These are phyloP conservation scores for Nephromyces sp. DNA, from an alignment of 169 alveolate species.

Conservation along the genomic window DNA sequence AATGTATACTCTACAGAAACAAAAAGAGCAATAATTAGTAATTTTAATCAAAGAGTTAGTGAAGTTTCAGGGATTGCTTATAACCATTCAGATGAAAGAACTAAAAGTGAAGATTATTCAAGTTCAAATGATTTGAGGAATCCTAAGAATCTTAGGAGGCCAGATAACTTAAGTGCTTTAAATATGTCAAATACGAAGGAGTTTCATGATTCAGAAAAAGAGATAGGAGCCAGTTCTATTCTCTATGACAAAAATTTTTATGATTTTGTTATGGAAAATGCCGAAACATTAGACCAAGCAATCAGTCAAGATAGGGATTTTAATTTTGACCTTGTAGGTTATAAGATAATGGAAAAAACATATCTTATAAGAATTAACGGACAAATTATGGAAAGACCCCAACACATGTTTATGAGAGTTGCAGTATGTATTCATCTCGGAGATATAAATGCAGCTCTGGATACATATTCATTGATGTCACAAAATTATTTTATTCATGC, in stretches of 20 bases:
- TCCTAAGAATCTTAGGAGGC: too few relatives aligned
- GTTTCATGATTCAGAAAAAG: too few relatives aligned
- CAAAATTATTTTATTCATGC: slow-evolving; percentile 94
- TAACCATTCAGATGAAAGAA: too few relatives aligned
- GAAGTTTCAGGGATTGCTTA: too few relatives aligned
- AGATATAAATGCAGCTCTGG: slow-evolving; percentile 70
- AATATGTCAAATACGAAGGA: too few relatives aligned
- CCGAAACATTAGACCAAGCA: slow-evolving; percentile 72
- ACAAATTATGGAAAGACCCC: slow-evolving; percentile 92
- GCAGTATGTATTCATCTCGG: slow-evolving; percentile 91
- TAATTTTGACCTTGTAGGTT: slow-evolving; percentile 92
- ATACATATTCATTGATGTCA: slow-evolving; percentile 85
- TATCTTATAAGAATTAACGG: slow-evolving; percentile 52
- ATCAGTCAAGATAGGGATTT: slow-evolving; percentile 85
- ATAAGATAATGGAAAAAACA: slow-evolving; percentile 88
- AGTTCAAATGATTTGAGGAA: too few relatives aligned
- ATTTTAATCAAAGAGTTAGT: too few relatives aligned
- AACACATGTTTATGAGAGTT: slow-evolving; percentile 94
- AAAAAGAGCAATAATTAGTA: too few relatives aligned
- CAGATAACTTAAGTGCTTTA: too few relatives aligned
- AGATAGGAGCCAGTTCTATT: too few relatives aligned
- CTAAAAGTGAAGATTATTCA: too few relatives aligned
- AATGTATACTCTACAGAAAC: too few relatives aligned
- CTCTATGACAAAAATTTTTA: slow-evolving; percentile 84
- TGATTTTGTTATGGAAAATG: slow-evolving; percentile 69